Conservation (phyloP, 805 yeast genomes). For the Wickerhamomyces pijperi region DNA sequence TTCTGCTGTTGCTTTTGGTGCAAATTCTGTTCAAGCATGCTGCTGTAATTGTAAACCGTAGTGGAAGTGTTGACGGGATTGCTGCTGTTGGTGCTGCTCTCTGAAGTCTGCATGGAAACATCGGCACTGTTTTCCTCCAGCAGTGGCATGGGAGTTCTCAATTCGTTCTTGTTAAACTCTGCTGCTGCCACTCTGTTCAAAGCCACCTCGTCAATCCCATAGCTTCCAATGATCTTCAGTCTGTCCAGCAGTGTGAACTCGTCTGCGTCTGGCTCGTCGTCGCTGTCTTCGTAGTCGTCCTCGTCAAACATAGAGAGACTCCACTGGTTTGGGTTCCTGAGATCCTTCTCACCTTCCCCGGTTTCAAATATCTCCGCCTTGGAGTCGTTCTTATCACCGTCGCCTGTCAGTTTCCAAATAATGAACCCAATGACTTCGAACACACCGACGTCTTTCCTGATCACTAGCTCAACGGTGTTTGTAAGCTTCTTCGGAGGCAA, state of each 20-base stretch:
- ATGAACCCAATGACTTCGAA: constrained; percentile 47
- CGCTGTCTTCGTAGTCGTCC: constrained; percentile 20
- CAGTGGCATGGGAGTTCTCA: constrained; percentile 40
- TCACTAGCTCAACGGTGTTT: constrained; percentile 14
- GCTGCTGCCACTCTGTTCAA: constrained; percentile 45
- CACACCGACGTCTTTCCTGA: constrained; percentile 30
- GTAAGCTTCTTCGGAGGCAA: constrained; percentile 14
- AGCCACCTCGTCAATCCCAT: constrained; percentile 77
- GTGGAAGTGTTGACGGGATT: no score
- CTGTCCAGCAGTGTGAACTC: constrained; percentile 84
- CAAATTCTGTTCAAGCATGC: constrained; percentile 15
- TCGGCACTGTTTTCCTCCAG: constrained; percentile 3
- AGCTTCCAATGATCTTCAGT: constrained; percentile 49
- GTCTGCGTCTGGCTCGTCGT: constrained; percentile 82
- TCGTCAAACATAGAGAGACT: constrained; percentile 78
- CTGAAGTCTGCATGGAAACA: constrained; percentile 3
- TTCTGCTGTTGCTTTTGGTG: no score
- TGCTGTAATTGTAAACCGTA: constrained; percentile 24
- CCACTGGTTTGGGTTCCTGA: constrained; percentile 56
- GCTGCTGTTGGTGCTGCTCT: constrained; percentile 7
- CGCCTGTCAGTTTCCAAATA: constrained; percentile 18
- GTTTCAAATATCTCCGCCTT: no score
- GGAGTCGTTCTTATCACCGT: constrained; percentile 1
- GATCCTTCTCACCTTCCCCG: background rate
- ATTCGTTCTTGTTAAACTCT: constrained; percentile 35